Conservation (phyloP, 1,284 basidiomycete species). For the Coniophora puteana region DNA sequence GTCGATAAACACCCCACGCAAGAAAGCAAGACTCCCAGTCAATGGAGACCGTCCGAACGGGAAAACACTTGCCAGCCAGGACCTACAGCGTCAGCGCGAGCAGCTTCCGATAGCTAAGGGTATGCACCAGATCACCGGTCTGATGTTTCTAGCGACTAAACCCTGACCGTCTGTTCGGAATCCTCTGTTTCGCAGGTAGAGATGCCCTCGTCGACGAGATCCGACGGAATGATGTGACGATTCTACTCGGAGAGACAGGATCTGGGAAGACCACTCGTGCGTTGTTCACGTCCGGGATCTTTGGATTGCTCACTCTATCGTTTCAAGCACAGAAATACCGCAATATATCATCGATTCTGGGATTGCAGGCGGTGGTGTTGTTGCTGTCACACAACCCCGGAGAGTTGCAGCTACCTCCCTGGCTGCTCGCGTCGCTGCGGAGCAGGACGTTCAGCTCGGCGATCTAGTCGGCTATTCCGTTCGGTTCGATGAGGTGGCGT, state of each 20-base stretch:
- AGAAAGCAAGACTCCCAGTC: slow-evolving; percentile 21
- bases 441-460: slow-evolving; percentile 73
- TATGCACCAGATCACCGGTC: too few relatives aligned
- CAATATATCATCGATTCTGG: slow-evolving; percentile 83
- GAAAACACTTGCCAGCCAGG: slow-evolving; percentile 10
- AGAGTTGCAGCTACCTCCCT: slow-evolving; percentile 93
- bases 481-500: slow-evolving; percentile 86
- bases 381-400: slow-evolving; percentile 91
- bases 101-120: slow-evolving; percentile 79
- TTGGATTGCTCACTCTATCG: slow-evolving; percentile 6
- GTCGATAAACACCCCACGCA: slow-evolving; percentile 20
- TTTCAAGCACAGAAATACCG: slow-evolving; percentile 69
- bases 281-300: slow-evolving; percentile 24
- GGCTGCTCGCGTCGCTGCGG: slow-evolving; percentile 83
- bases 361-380: slow-evolving; percentile 58
- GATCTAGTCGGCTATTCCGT: slow-evolving; percentile 89
- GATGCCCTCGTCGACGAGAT: slow-evolving; percentile 76
- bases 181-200: slow-evolving; percentile 47
- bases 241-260: slow-evolving; percentile 94
- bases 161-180: background rate
- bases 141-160: too few relatives aligned
- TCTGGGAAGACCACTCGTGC: slow-evolving; percentile 97
- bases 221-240: slow-evolving; percentile 78
- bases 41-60: slow-evolving; percentile 13
- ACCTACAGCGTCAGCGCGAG: slow-evolving; percentile 62